A percentile compares a stretch with the other conserved stretches of the same genome.
Evolutionary conservation across 192 early-diverging fungal species (phyloP).

Genomic region (Coemansia reversa): DNA sequence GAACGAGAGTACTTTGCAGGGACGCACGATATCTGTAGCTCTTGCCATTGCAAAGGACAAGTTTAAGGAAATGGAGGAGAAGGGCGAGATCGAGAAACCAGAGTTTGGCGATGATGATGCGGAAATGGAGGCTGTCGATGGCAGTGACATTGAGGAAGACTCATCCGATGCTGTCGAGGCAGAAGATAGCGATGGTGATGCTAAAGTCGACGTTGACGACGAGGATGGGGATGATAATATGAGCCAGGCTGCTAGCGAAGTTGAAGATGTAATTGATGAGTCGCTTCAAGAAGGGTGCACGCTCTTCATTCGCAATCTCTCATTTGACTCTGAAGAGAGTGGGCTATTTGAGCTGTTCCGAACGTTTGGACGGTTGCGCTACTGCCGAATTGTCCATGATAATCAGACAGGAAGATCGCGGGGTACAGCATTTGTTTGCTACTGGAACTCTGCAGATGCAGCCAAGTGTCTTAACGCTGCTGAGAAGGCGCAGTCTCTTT

Average conservation of each 20-base stretch:
- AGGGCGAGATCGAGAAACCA: conserved; percentile 54
- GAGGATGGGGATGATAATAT: conserved; percentile 48
- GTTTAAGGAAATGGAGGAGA: conserved; percentile 64
- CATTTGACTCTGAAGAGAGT: conserved; percentile 87
- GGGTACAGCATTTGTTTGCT: conserved; percentile 95
- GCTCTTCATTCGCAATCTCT: conserved; percentile 90
- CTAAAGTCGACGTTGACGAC: conserved; percentile 15
- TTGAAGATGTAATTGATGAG: conserved; percentile 54
- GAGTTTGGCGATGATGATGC: conserved; percentile 39
- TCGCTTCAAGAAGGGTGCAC: conserved; percentile 65
- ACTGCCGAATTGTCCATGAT: conserved; percentile 84
- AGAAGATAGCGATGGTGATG: conserved; percentile 29
- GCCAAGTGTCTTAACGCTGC: conserved; percentile 74
- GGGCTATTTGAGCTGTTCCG: conserved; percentile 64
- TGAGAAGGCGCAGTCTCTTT: conserved; percentile 59
- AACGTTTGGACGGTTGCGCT: conserved; percentile 60
- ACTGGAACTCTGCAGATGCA: conserved; percentile 67
- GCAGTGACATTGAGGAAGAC: conserved; percentile 45
- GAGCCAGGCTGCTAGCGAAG: conserved; percentile 30
- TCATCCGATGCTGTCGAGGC: conserved; percentile 36
- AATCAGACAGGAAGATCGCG: conserved; percentile 76
- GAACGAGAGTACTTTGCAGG: conserved; percentile 69
- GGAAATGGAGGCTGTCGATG: conserved; percentile 39
- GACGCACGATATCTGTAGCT: conserved; percentile 79
- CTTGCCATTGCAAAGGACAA: conserved; percentile 77